Evolutionary conservation across 441 rosid species (phyloP), one percentile per base, ranked within the genome.

Genomic region (Gossypium trilobum): DNA sequence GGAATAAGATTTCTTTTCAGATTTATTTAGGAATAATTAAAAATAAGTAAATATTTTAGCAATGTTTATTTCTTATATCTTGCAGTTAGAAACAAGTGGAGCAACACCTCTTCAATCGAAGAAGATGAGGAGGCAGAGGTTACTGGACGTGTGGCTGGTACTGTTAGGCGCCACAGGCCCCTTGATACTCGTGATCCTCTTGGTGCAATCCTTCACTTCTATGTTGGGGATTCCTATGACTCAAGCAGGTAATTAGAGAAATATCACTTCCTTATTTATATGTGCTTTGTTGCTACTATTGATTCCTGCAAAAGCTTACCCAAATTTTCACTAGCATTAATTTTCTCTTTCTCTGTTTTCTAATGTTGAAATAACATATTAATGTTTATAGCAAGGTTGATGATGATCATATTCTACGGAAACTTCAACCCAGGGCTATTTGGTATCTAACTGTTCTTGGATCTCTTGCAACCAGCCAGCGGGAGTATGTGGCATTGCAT

Each of bases 191-290:
- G 97, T 69, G 99, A 95, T 79, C 98, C 91, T 66, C 87, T 81
- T 81, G 99, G 99, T 68, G 99, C 98, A 74, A 89, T 89, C 77
- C 93, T 95, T 76, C 99, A 95, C 80, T 92, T 95, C 82, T 95
- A 83, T 83, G 95, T 92, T 78, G 99, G 98, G 59, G 98, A 91
- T 73, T 74, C 88, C 0, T 87, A 74, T 73, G 97, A 90, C 70
- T 64, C 88, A 72, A 78, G 68, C 81, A 79, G 97, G 99, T 91
- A 54, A 44, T 62, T 73, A 50, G 57, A 48, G 71, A 62, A 29
- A 14, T 50, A 44, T 61, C 46, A 9, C 60, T 52, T 57, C 11
- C 62, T 57, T 54, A n/a, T 3, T 33, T 16, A 39, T 57, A 27
- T 73, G n/a, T n/a, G 54, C 54, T 42, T 44, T 65, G 23, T 52